These are phyloP conservation scores for Pichia sp. DNA, from an alignment of 1,139 yeast genomes.

Conservation along the genomic window DNA sequence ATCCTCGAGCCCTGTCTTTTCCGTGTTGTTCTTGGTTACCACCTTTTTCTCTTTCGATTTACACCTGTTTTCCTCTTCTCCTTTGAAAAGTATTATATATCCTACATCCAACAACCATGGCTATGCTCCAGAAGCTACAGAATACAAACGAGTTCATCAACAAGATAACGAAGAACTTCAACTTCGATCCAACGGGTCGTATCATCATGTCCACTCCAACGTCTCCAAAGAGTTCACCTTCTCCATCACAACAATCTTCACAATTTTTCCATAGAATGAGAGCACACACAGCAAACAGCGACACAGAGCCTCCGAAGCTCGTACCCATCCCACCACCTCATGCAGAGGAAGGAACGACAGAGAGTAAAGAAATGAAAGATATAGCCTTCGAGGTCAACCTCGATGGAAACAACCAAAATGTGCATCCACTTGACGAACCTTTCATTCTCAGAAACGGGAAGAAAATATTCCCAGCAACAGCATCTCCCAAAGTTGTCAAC, in stretches of 20 bases:
- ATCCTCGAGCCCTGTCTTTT: too few species aligned
- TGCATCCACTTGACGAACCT: conserved; percentile 33
- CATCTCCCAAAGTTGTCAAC: not conserved
- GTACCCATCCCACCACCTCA: not conserved
- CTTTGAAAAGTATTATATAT: not conserved
- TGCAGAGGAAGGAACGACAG: not conserved
- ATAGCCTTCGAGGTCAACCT: conserved; percentile 30
- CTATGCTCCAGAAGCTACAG: not conserved
- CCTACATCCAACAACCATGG: not conserved
- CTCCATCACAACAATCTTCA: not conserved
- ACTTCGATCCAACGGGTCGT: not conserved
- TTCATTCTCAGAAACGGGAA: conserved; percentile 20
- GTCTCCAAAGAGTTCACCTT: not conserved
- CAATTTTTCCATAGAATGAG: not conserved
- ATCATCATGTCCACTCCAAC: not conserved
- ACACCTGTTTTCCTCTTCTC: too few species aligned
- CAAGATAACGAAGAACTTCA: conserved; percentile 1
- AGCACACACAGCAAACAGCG: not conserved
- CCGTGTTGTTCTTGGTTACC: too few species aligned
- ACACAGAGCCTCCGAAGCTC: not conserved
- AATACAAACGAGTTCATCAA: conserved; percentile 1
- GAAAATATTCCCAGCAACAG: conserved; percentile 14
- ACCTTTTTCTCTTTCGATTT: too few species aligned
- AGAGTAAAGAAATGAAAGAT: conserved; percentile 24
- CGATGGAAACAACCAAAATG: conserved; percentile 18